phyloP scores from a whole-genome alignment of 2,329 filamentous ascomycete genomes.

The Sarocladium brachiariae region DNA sequence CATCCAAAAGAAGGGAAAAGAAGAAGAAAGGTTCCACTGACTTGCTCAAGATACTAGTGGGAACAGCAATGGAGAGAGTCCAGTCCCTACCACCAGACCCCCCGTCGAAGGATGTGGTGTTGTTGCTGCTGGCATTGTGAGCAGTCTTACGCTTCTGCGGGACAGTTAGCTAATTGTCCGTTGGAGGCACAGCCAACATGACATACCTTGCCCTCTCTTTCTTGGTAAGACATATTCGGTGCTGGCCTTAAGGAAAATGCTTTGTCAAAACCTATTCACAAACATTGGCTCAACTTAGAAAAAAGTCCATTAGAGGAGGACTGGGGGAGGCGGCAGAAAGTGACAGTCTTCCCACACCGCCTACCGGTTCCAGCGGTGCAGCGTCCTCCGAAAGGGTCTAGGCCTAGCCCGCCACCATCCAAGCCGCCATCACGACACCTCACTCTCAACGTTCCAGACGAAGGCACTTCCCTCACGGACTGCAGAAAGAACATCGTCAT shows the following conservation, averaged over 20 bases:
- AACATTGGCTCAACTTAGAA: not conserved
- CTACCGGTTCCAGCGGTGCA: slow-evolving; percentile 4
- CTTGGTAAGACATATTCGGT: slow-evolving; percentile 25
- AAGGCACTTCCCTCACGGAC: no score
- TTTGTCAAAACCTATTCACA: not conserved
- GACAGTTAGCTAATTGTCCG: not conserved
- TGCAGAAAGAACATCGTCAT: slow-evolving; percentile 11
- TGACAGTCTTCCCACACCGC: slow-evolving; percentile 8
- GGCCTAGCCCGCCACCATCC: not conserved
- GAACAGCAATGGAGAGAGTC: slow-evolving; percentile 72
- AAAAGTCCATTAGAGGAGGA: slow-evolving; percentile 9
- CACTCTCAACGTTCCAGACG: no score
- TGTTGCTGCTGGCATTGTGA: slow-evolving; percentile 35
- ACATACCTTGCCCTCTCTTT: slow-evolving; percentile 25
- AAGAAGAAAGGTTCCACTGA: slow-evolving; percentile 36
- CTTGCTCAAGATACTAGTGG: slow-evolving; percentile 72
- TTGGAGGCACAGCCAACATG: not conserved
- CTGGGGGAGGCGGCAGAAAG: slow-evolving; percentile 11
- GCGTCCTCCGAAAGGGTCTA: not conserved
- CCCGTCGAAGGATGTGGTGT: slow-evolving; percentile 50
- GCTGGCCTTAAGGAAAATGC: not conserved
- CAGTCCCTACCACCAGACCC: slow-evolving; percentile 55
- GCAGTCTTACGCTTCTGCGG: slow-evolving; percentile 45
- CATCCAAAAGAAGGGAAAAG: not conserved
- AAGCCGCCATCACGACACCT: slow-evolving; percentile 6